These are phyloP conservation scores for Sequoiadendron giganteum DNA, from an alignment of 75 land plant genomes.

Conservation along the genomic window DNA sequence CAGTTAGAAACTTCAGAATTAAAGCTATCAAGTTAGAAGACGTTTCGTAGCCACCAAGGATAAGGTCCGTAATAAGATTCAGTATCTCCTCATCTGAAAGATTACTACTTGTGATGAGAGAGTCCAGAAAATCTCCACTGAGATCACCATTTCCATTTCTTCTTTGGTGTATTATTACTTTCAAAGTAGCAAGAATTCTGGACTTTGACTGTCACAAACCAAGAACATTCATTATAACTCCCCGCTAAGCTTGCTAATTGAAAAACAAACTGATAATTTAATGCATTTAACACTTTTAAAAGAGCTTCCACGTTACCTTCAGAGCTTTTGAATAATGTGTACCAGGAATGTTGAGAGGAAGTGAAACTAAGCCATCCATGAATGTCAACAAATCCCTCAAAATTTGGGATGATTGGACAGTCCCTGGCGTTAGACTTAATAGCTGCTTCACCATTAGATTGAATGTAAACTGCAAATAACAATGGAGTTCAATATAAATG, in stretches of 20 bases:
- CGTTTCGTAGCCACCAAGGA: constrained; percentile 59
- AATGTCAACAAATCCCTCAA: constrained; percentile 11
- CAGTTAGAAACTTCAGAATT: constrained; percentile 37
- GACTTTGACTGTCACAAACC: constrained; percentile 38
- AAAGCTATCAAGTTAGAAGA: constrained; percentile 43
- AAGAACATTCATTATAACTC: not conserved
- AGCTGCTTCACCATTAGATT: constrained; percentile 17
- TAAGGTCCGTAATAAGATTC: constrained; percentile 45
- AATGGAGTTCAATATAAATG: not conserved
- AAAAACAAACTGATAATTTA: not conserved
- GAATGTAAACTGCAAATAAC: constrained; percentile 13
- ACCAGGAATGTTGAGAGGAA: constrained; percentile 26
- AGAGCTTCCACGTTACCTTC: not conserved
- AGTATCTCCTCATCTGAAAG: constrained; percentile 42
- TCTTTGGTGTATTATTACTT: constrained; percentile 33
- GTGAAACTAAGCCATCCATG: constrained; percentile 20
- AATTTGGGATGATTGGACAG: not conserved
- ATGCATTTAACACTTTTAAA: not conserved
- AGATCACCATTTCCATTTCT: not conserved
- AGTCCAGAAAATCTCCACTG: constrained; percentile 47
- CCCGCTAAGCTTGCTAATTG: not conserved
- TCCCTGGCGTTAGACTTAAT: constrained; percentile 6
- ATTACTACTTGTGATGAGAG: constrained; percentile 21
- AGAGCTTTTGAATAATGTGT: constrained; percentile 23
- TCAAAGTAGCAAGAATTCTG: constrained; percentile 33